phyloP scores from a whole-genome alignment of 2,329 filamentous ascomycete genomes.

The Metarhizium rileyi region DNA sequence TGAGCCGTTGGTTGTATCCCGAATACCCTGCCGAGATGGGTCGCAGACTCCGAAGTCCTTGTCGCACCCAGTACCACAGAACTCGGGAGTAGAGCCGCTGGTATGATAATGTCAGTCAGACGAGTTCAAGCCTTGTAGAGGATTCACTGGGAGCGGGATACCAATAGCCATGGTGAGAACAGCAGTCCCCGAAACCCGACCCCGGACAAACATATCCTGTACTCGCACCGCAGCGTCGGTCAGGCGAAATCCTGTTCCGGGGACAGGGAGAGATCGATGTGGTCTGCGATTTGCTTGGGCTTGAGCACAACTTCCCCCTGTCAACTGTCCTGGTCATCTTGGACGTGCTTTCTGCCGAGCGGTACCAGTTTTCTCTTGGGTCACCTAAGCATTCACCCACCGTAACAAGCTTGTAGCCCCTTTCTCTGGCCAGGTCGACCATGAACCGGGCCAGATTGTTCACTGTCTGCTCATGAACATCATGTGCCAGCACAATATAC shows the following conservation, averaged over 20 bases:
- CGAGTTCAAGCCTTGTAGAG: neutral
- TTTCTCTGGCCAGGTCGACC: constrained; percentile 27
- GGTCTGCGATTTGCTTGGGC: neutral
- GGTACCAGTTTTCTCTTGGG: constrained; percentile 37
- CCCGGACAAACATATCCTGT: constrained; percentile 26
- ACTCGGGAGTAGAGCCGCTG: constrained; percentile 21
- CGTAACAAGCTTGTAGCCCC: constrained; percentile 39
- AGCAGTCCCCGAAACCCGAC: constrained; percentile 28
- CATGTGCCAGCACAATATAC: constrained; percentile 45
- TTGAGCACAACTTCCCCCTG: neutral
- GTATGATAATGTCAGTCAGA: neutral
- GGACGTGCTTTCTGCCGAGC: constrained; percentile 15
- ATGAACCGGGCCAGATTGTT: constrained; percentile 32
- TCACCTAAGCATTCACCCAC: constrained; percentile 19
- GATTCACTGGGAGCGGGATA: constrained; percentile 12
- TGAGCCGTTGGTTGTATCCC: constrained; percentile 24
- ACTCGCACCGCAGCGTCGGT: constrained; percentile 27
- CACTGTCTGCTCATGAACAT: constrained; percentile 39
- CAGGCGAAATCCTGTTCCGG: constrained; percentile 18
- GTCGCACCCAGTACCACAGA: constrained; percentile 31
- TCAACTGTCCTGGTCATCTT: constrained; percentile 2
- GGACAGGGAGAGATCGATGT: neutral
- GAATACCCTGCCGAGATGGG: constrained; percentile 12
- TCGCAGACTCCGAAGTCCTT: constrained; percentile 24
- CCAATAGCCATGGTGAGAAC: constrained; percentile 32